Evolutionary conservation across 2,329 filamentous ascomycete genomes (phyloP).

Genomic region (Didymella lethalis): DNA sequence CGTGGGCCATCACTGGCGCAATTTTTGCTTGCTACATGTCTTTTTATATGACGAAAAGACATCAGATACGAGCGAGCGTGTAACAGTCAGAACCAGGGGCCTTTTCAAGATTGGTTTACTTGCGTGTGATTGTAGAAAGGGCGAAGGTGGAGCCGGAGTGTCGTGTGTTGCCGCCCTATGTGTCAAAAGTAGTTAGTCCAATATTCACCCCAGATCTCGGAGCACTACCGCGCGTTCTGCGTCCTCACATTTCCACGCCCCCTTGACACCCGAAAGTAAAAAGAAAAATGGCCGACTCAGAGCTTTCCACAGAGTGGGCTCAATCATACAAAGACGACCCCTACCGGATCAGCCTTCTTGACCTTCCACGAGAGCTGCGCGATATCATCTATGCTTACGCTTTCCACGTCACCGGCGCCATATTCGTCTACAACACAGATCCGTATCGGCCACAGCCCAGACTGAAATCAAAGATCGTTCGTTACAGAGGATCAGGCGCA

Average conservation of each 20-base stretch:
- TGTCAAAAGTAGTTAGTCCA: slow-evolving; percentile 10
- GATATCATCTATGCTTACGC: slow-evolving; percentile 38
- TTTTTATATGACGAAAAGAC: slow-evolving; percentile 5
- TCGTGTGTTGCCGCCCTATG: not conserved
- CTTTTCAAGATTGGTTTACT: too few relatives aligned
- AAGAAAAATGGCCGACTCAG: not conserved
- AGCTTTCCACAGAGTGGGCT: slow-evolving; percentile 27
- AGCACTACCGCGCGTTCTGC: not conserved
- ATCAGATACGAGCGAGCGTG: too few relatives aligned
- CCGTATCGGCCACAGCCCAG: slow-evolving; percentile 21
- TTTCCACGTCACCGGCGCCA: slow-evolving; percentile 35
- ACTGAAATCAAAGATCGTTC: slow-evolving; percentile 30
- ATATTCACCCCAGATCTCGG: slow-evolving; percentile 11
- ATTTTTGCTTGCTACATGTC: slow-evolving; percentile 14
- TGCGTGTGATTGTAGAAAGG: not conserved
- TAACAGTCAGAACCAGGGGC: too few relatives aligned
- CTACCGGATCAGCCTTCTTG: slow-evolving; percentile 33
- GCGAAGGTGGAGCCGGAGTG: slow-evolving; percentile 8
- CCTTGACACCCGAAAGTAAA: not conserved
- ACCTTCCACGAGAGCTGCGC: slow-evolving; percentile 44
- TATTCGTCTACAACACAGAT: slow-evolving; percentile 39
- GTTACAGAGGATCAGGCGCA: slow-evolving; percentile 34
- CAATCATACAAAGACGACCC: slow-evolving; percentile 31
- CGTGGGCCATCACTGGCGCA: slow-evolving; percentile 11
- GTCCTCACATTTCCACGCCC: not conserved